phyloP scores from a whole-genome alignment of 139 green algal species.

The Auxenochlorella protothecoides region DNA sequence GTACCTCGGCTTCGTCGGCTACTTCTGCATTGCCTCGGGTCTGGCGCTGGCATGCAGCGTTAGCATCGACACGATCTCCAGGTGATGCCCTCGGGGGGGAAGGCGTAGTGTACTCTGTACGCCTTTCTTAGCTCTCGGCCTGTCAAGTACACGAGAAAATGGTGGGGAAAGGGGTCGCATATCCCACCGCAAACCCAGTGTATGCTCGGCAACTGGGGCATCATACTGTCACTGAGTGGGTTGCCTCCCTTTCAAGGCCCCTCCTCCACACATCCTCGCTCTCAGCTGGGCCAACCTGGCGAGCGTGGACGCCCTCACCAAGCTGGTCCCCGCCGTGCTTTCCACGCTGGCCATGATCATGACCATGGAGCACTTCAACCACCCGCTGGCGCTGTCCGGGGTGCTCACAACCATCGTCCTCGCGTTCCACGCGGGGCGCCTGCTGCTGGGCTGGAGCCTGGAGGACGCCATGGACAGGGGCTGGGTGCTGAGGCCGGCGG shows the following conservation, averaged over 20 bases:
- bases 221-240: no score
- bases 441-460: conserved; percentile 24
- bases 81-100: no score
- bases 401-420: conserved; percentile 38
- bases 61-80: conserved; percentile 5
- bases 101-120: no score
- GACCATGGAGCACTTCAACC: conserved; percentile 19
- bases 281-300: conserved; percentile 31
- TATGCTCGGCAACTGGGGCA: no score
- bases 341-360: conserved; percentile 23
- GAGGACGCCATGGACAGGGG: conserved; percentile 36
- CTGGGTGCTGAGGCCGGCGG: conserved; percentile 40
- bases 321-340: conserved; percentile 41
- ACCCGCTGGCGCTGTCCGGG: conserved; percentile 46
- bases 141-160: no score
- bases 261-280: no score
- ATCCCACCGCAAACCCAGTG: no score
- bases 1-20: conserved; percentile 39
- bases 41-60: conserved; percentile 6
- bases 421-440: conserved; percentile 14
- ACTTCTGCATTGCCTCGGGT: conserved; percentile 50
- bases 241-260: no score
- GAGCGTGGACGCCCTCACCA: conserved; percentile 25
- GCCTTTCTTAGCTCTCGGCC: no score
- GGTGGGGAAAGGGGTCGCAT: no score